phyloP scores from a whole-genome alignment of 768 basidiomycete genomes.

The Pluteus cervinus region DNA sequence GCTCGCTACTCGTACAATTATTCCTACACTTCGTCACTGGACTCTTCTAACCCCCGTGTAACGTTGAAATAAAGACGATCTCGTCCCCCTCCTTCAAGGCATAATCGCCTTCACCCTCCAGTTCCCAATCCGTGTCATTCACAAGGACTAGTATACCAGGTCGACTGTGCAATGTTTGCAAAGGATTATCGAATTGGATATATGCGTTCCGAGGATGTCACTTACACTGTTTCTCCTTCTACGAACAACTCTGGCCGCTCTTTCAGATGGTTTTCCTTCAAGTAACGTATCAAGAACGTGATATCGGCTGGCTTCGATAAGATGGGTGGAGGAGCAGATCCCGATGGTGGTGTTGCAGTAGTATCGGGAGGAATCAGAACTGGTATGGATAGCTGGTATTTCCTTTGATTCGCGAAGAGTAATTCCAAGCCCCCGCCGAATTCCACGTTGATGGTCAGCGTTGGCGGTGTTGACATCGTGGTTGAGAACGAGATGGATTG shows the following conservation, averaged over 20 bases:
- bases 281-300: conserved; percentile 70
- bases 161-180: conserved; percentile 48
- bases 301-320: conserved; percentile 51
- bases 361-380: conserved; percentile 30
- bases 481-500: background rate
- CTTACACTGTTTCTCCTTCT: conserved; percentile 83
- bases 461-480: conserved; percentile 6
- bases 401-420: conserved; percentile 67
- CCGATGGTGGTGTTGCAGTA: conserved; percentile 1
- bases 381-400: conserved; percentile 53
- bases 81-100: conserved; percentile 73
- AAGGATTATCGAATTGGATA: conserved; percentile 1
- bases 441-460: conserved; percentile 53
- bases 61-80: conserved; percentile 93
- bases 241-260: conserved; percentile 88
- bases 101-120: conserved; percentile 92
- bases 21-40: no score
- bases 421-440: conserved; percentile 86
- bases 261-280: conserved; percentile 71
- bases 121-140: conserved; percentile 96
- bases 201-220: conserved; percentile 7
- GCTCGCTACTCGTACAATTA: no score
- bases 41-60: conserved; percentile 88
- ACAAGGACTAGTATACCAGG: conserved; percentile 96
- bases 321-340: conserved; percentile 8